Conservation (phyloP, 1,139 yeast species). For the Saccharomycopsis hybrid region DNA sequence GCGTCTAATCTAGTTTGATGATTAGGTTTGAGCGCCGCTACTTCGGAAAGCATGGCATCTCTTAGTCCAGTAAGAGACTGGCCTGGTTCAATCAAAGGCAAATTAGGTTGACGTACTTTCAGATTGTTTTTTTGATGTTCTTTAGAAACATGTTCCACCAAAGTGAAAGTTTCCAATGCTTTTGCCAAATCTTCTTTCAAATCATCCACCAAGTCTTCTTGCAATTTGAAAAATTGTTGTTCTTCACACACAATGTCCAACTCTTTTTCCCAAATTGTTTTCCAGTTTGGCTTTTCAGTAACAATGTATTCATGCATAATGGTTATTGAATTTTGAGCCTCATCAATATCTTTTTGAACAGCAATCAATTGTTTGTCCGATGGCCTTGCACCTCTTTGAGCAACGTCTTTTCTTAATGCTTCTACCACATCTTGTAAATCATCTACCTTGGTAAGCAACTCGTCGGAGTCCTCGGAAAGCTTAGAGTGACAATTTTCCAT, state of each 20-base stretch:
- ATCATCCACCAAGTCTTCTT: constrained; percentile 78
- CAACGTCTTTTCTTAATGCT: constrained; percentile 84
- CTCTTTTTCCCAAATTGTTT: constrained; percentile 87
- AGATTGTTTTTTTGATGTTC: constrained; percentile 42
- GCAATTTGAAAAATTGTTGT: constrained; percentile 85
- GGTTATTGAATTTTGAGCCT: constrained; percentile 47
- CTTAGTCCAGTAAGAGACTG: constrained; percentile 58
- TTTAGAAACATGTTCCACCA: constrained; percentile 76
- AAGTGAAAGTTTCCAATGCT: constrained; percentile 72
- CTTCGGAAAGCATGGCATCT: constrained; percentile 77
- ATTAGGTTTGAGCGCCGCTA: constrained; percentile 70
- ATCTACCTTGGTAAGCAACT: constrained; percentile 71
- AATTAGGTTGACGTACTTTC: constrained; percentile 26
- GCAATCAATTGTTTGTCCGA: constrained; percentile 64
- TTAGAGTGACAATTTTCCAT: constrained; percentile 73
- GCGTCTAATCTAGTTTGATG: constrained; percentile 85
- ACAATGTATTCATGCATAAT: constrained; percentile 56
- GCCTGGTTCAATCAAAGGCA: constrained; percentile 64
- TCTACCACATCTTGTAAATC: constrained; percentile 91
- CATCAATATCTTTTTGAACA: constrained; percentile 57
- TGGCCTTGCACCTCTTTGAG: constrained; percentile 84
- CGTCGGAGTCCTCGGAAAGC: constrained; percentile 72
- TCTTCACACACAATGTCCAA: constrained; percentile 88
- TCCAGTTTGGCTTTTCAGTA: constrained; percentile 79
- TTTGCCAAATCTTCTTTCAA: constrained; percentile 73